Percentiles rank a stretch among this genome's conserved stretches.
Conservation (phyloP, 225 moss, liverwort and hornwort genomes). For the Pleurozium schreberi region DNA sequence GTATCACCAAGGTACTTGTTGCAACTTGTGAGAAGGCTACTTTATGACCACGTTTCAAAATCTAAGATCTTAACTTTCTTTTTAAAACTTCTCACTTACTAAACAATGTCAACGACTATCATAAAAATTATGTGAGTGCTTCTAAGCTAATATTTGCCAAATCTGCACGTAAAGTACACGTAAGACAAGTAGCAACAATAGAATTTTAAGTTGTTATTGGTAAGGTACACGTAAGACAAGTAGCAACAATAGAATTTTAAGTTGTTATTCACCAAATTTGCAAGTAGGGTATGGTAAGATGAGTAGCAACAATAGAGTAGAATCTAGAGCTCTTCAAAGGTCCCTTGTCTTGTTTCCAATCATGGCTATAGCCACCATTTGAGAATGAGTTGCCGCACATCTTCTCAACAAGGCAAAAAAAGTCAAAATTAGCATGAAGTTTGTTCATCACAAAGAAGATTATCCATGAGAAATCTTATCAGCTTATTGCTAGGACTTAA, state of each 20-base stretch:
- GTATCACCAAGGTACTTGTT: not conserved
- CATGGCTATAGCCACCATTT: not conserved
- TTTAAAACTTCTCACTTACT: no score
- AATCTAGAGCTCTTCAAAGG: not conserved
- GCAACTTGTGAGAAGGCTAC: no score
- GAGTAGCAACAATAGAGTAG: not conserved
- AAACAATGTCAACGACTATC: no score
- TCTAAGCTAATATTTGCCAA: no score
- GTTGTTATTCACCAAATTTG: not conserved
- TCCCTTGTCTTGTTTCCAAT: not conserved
- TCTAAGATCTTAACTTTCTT: no score
- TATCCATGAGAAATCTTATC: not conserved
- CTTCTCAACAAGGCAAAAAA: not conserved
- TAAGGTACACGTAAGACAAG: no score
- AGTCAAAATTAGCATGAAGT: not conserved
- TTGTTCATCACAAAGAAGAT: not conserved
- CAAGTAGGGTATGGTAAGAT: not conserved
- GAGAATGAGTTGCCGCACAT: not conserved
- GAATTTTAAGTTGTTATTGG: no score
- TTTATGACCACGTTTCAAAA: no score
- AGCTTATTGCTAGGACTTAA: not conserved
- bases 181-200: no score
- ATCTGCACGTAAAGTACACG: no score
- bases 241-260: no score
- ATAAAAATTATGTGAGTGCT: no score